These are phyloP conservation scores for Suhomyces vadensis DNA, from an alignment of 805 yeast species.

Conservation along the genomic window DNA sequence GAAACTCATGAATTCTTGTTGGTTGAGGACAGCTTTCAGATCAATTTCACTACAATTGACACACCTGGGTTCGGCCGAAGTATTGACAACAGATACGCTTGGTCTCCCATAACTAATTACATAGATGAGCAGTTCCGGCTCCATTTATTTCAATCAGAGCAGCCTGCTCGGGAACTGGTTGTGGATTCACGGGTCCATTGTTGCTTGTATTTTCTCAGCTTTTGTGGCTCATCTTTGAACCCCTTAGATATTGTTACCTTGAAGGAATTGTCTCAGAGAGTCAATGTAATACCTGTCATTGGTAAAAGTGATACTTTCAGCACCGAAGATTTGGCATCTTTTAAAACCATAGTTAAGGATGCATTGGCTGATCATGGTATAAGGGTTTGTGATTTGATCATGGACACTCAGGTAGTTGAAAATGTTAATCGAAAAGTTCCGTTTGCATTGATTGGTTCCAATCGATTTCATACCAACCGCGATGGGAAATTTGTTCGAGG, in stretches of 20 bases:
- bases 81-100: constrained; percentile 50
- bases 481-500: constrained; percentile 54
- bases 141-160: constrained; percentile 68
- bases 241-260: constrained; percentile 38
- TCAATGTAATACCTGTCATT: constrained; percentile 42
- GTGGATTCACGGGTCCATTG: constrained; percentile 79
- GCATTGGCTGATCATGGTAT: constrained; percentile 28
- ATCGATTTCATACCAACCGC: constrained; percentile 24
- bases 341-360: constrained; percentile 27
- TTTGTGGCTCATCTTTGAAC: constrained; percentile 42
- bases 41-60: constrained; percentile 24
- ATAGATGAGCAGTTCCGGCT: constrained; percentile 77
- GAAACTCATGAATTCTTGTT: constrained; percentile 15
- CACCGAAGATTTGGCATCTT: constrained; percentile 23
- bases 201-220: constrained; percentile 79
- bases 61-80: constrained; percentile 66
- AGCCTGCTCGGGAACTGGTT: constrained; percentile 46
- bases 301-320: constrained; percentile 39
- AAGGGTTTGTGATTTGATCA: constrained; percentile 31
- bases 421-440: constrained; percentile 54
- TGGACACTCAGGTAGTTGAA: constrained; percentile 25
- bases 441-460: constrained; percentile 71
- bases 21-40: constrained; percentile 19
- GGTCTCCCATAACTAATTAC: constrained; percentile 56
- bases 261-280: constrained; percentile 33